These are phyloP conservation scores for Plectosphaerella sp. DNA, from an alignment of 2,329 filamentous ascomycete species.

Conservation along the genomic window DNA sequence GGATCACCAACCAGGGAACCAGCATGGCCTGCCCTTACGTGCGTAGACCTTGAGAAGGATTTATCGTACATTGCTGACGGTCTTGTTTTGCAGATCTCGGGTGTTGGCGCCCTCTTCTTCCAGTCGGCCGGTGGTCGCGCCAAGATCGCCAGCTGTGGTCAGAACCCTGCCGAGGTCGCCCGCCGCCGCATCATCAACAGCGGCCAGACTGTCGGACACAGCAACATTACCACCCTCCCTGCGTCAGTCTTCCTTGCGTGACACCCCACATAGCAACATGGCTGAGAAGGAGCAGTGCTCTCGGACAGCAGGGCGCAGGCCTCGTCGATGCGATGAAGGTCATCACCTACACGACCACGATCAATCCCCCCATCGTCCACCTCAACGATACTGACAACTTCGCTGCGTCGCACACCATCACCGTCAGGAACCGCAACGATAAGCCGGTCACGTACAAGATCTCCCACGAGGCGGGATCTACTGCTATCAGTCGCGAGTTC, in stretches of 20 bases:
- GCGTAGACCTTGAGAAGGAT: background rate
- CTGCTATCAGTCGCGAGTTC: conserved; percentile 2
- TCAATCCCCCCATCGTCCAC: conserved; percentile 4
- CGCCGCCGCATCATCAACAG: background rate
- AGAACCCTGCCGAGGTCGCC: background rate
- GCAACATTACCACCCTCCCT: background rate
- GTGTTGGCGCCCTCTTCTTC: conserved; percentile 8
- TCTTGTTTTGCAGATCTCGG: background rate
- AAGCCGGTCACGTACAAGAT: conserved; percentile 7
- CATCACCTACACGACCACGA: conserved; percentile 3
- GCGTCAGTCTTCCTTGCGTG: background rate
- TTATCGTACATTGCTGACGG: background rate
- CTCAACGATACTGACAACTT: conserved; percentile 12
- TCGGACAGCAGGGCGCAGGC: conserved; percentile 8
- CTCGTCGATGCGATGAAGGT: conserved; percentile 11
- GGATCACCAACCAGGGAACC: conserved; percentile 10
- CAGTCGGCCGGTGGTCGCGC: background rate
- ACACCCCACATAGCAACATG: background rate
- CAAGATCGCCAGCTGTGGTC: background rate
- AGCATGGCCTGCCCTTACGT: conserved; percentile 12
- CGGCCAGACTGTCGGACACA: background rate
- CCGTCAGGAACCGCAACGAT: background rate
- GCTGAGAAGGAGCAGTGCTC: background rate
- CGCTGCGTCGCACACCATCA: conserved; percentile 1
- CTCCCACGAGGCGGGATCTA: conserved; percentile 4